A percentile compares a stretch with the other conserved stretches of the same genome.
Conservation (phyloP, 805 yeast species). For the Candida loeiensis region DNA sequence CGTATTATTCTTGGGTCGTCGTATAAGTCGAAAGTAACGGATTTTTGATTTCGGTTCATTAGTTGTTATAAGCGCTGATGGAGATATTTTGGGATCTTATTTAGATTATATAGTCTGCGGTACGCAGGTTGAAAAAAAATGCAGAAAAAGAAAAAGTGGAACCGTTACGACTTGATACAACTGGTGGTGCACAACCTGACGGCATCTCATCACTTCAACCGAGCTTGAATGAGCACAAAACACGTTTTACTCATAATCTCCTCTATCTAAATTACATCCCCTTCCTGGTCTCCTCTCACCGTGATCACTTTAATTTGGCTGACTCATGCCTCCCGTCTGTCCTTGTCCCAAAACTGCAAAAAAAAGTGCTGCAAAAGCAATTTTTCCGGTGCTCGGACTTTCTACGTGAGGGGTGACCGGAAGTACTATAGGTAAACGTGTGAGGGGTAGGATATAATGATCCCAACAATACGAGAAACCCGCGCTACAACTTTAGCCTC, state of each 20-base stretch:
- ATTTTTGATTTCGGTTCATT: not conserved
- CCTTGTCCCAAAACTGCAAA: not conserved
- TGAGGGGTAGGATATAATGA: not conserved
- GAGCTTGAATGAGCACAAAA: too few species aligned
- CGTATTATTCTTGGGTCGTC: slow-evolving; percentile 1
- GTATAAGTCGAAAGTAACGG: slow-evolving; percentile 4
- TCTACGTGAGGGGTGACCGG: not conserved
- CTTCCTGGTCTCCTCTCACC: too few species aligned
- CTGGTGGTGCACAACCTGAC: not conserved
- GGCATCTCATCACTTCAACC: too few species aligned
- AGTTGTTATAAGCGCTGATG: not conserved
- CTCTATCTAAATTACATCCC: too few species aligned
- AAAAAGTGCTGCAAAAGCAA: slow-evolving; percentile 3
- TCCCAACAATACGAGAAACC: too few species aligned
- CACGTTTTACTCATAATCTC: too few species aligned
- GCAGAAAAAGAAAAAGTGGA: not conserved
- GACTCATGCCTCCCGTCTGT: slow-evolving; percentile 1
- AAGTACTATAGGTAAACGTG: not conserved
- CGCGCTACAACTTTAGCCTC: too few species aligned
- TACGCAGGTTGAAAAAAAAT: not conserved
- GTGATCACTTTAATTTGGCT: not conserved
- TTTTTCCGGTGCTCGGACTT: slow-evolving; percentile 7
- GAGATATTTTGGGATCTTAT: not conserved
- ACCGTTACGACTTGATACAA: too few species aligned
- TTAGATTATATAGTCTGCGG: slow-evolving; percentile 1